Conservation (phyloP, 164 flowering plant species). For the Magnolia kwangsiensis region DNA sequence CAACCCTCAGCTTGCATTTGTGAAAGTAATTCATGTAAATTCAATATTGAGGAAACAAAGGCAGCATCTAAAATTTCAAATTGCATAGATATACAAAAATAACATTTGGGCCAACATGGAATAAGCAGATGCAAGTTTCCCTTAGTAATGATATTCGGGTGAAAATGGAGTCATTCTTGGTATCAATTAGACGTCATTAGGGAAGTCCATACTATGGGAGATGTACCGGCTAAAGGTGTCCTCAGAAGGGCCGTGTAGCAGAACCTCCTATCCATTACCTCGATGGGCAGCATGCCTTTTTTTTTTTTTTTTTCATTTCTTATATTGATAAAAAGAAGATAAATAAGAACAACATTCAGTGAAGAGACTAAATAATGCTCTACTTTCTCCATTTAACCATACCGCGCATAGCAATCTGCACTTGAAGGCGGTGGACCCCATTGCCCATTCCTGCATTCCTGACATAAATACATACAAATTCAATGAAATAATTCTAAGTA, state of each 20-base stretch:
- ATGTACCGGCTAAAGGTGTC: too few species aligned
- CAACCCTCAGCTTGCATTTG: not conserved
- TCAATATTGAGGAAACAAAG: not conserved
- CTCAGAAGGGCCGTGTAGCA: too few species aligned
- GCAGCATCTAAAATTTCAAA: not conserved
- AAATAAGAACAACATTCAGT: not conserved
- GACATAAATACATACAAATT: constrained; percentile 10
- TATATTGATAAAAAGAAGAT: not conserved
- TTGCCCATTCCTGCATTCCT: constrained; percentile 94
- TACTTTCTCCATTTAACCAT: constrained; percentile 8
- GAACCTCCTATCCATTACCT: too few species aligned
- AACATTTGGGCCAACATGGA: not conserved
- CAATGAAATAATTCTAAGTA: not conserved
- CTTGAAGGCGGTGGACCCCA: constrained; percentile 85
- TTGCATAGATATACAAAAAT: not conserved
- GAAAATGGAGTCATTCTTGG: not conserved
- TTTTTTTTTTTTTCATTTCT: too few species aligned
- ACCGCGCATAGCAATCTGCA: constrained; percentile 93
- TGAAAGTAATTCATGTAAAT: not conserved
- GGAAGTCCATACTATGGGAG: too few species aligned
- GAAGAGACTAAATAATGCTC: not conserved
- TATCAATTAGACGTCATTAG: too few species aligned
- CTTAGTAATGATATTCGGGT: not conserved
- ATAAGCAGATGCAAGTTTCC: not conserved
- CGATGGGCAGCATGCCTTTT: not conserved